phyloP scores from a whole-genome alignment of 768 basidiomycete species.

The Nidularia pulvinata region DNA sequence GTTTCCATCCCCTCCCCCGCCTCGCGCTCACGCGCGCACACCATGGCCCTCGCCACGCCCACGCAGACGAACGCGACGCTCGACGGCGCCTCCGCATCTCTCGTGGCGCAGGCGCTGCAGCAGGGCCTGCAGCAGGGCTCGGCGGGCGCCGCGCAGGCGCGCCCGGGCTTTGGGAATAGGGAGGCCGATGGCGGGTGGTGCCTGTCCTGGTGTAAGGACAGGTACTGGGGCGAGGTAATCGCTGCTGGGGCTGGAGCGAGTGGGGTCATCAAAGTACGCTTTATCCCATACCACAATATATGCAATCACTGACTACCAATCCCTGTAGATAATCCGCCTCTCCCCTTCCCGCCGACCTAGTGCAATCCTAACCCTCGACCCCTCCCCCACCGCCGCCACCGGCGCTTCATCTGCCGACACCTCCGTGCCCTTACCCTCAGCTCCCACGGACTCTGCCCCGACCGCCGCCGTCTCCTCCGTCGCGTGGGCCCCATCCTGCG shows the following conservation, averaged over 20 bases:
- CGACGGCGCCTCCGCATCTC: constrained; percentile 56
- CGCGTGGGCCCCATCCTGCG: constrained; percentile 94
- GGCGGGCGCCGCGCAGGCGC: constrained; percentile 12
- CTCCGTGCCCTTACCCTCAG: background rate
- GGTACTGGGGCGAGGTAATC: constrained; percentile 92
- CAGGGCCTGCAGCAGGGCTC: constrained; percentile 39
- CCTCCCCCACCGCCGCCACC: constrained; percentile 27
- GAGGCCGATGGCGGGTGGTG: constrained; percentile 95
- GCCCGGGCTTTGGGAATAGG: constrained; percentile 54
- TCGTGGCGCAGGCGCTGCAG: constrained; percentile 66
- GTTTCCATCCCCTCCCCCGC: constrained; percentile 40
- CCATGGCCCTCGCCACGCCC: constrained; percentile 66
- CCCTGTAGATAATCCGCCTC: constrained; percentile 68
- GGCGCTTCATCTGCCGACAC: constrained; percentile 7
- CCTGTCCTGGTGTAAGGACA: constrained; percentile 94
- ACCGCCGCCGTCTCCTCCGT: constrained; percentile 77
- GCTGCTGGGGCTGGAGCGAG: constrained; percentile 74
- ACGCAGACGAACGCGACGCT: constrained; percentile 60
- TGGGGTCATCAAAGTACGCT: constrained; percentile 71
- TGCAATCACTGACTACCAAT: constrained; percentile 2
- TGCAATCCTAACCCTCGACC: constrained; percentile 61
- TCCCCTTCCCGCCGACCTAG: constrained; percentile 67
- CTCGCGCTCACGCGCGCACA: constrained; percentile 45
- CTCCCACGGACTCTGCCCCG: constrained; percentile 11
- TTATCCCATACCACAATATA: background rate